Conservation (phyloP, 306 rosid species). For the Cicer pinnatifidum region DNA sequence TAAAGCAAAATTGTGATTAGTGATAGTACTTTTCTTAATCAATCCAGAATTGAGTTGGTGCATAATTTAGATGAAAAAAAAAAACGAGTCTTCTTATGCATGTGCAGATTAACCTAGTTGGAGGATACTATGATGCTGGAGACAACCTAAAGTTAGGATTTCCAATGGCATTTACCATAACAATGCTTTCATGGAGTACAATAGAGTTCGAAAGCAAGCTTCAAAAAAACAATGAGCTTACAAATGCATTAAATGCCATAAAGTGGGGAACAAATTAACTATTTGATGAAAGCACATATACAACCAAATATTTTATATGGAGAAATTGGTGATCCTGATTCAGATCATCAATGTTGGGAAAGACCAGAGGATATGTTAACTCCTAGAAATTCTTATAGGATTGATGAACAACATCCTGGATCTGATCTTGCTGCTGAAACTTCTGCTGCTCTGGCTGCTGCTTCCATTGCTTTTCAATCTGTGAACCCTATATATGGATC, state of each 20-base stretch:
- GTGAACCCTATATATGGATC: slow-evolving; percentile 41
- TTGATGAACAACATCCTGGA: slow-evolving; percentile 56
- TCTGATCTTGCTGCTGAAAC: slow-evolving; percentile 76
- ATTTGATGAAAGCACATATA: slow-evolving; percentile 64
- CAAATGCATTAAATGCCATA: slow-evolving; percentile 55
- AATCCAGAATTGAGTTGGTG: no score
- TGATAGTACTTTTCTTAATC: no score
- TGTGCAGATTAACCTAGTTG: slow-evolving; percentile 53
- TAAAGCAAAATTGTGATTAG: no score
- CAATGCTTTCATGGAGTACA: slow-evolving; percentile 76
- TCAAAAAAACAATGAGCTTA: slow-evolving; percentile 24
- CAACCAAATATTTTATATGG: slow-evolving; percentile 50
- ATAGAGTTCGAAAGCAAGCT: slow-evolving; percentile 53
- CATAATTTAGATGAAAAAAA: no score
- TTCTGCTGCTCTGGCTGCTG: slow-evolving; percentile 65
- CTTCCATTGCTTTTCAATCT: slow-evolving; percentile 52
- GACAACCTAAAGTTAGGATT: slow-evolving; percentile 69
- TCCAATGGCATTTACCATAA: slow-evolving; percentile 69
- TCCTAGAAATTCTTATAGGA: slow-evolving; percentile 39
- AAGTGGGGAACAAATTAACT: slow-evolving; percentile 70
- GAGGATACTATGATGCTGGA: slow-evolving; percentile 84
- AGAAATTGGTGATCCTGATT: slow-evolving; percentile 58
- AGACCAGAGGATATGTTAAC: slow-evolving; percentile 80
- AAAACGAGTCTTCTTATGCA: no score
- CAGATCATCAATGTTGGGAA: slow-evolving; percentile 68